A percentile compares a stretch with the other conserved stretches of the same genome.
Conservation (phyloP, 1,284 basidiomycete genomes). For the Cerioporus squamosus region DNA sequence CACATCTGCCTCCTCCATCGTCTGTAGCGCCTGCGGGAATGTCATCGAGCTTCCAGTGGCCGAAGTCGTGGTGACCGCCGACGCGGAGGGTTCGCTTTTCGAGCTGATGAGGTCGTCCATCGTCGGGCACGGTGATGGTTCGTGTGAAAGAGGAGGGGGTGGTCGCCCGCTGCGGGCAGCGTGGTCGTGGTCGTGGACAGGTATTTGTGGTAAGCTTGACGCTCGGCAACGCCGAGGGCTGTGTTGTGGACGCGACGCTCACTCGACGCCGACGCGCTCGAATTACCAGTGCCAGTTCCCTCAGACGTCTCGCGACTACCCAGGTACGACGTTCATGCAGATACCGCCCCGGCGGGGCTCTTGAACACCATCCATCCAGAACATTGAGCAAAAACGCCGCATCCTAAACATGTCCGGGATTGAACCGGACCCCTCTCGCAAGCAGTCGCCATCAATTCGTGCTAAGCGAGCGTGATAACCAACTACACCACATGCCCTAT, state of each 20-base stretch:
- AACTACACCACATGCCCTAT: constrained; percentile 2
- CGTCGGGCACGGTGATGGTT: constrained; percentile 3
- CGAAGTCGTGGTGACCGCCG: constrained; percentile 33
- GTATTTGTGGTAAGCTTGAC: background rate
- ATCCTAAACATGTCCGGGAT: constrained; percentile 1
- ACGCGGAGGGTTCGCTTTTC: constrained; percentile 37
- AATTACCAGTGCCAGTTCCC: too few species aligned
- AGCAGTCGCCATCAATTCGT: background rate
- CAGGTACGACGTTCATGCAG: too few species aligned
- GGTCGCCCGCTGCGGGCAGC: constrained; percentile 20
- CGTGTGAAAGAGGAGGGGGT: background rate
- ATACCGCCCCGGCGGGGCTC: too few species aligned
- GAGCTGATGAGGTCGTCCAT: constrained; percentile 36
- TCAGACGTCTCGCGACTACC: too few species aligned
- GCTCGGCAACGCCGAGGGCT: constrained; percentile 4
- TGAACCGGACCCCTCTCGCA: constrained; percentile 4
- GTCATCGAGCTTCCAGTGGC: constrained; percentile 34
- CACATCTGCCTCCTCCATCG: constrained; percentile 38
- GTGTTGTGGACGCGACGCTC: constrained; percentile 1
- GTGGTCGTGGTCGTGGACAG: constrained; percentile 22
- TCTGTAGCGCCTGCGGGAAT: constrained; percentile 33
- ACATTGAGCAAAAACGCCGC: too few species aligned
- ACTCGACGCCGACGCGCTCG: too few species aligned
- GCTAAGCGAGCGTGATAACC: constrained; percentile 5
- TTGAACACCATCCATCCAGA: too few species aligned